Percentiles rank a stretch among this genome's conserved stretches.
phyloP scores from a whole-genome alignment of 345 rosid genomes.

The Eucalyptus guilfoylei region DNA sequence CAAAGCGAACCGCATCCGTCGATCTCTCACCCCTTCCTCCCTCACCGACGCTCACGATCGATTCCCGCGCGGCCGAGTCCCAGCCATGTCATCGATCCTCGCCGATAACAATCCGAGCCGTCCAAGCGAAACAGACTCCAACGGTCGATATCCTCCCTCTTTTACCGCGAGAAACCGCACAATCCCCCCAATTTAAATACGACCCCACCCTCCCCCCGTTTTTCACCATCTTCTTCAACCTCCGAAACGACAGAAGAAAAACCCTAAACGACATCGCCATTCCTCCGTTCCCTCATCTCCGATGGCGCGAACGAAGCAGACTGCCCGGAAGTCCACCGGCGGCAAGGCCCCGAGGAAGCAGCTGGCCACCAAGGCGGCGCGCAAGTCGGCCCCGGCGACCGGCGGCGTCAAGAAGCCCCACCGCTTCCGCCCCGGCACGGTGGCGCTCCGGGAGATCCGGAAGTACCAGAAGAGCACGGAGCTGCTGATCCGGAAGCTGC shows the following conservation, averaged over 20 bases:
- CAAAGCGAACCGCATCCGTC: not conserved
- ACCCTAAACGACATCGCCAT: not conserved
- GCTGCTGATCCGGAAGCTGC: not conserved
- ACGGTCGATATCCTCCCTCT: not conserved
- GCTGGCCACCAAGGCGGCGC: not conserved
- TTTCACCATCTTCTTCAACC: not conserved
- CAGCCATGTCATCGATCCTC: not conserved
- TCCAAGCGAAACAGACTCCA: not conserved
- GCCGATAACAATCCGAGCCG: not conserved
- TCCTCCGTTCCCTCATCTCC: not conserved
- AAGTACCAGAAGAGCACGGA: constrained; percentile 1
- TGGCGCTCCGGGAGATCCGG: not conserved
- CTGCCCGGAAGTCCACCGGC: not conserved
- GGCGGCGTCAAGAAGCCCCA: constrained; percentile 1
- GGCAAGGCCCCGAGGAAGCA: constrained; percentile 1
- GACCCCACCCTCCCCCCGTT: not conserved
- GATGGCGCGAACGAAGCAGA: not conserved
- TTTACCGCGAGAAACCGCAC: not conserved
- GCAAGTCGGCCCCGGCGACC: not conserved
- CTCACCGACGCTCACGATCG: not conserved
- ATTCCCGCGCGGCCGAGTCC: not conserved
- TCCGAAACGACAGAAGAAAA: not conserved
- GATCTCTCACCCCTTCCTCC: not conserved
- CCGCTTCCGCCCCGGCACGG: not conserved
- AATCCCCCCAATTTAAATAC: not conserved